Base-by-base conservation (phyloP, 352 stramenopile genomes). In the Phytophthora tentaculata region DNA sequence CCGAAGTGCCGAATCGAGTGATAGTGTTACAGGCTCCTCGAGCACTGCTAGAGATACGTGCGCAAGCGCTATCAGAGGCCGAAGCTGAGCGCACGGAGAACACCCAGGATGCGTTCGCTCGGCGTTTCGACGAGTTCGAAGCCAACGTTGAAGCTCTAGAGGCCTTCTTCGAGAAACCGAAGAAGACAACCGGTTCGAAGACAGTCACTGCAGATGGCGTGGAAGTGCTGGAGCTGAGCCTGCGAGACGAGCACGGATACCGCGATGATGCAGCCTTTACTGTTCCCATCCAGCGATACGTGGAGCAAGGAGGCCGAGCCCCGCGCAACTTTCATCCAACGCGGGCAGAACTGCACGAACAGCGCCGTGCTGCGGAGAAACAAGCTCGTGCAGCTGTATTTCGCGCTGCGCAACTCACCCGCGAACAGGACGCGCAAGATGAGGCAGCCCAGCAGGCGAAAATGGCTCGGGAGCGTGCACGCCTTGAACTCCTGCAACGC, bases 241-340 rank as follows among this genome's bases (percentile, higher is more conserved):
- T 94, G 22, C 61, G 71, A 1, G 77, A 63, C 16, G 81, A 90
- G 16, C 58, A 83, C 14, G 75, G 67, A 10, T 90, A 80, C 55
- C 67, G 70, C 12, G 69, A 83, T 37, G 64, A 76, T 10, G 72
- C 78, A 28, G 44, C 61, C 2, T 82, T 90, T 39, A 43, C 80
- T 7, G 73, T 74, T 28, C 79, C 81, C 3, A 80, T 94, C 29
- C 72, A 83, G 26, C 78, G 76, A 10, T 96, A 95, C 74, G 78
- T 96, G 64, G 86, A 96, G 39, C 74, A 91, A 56, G 88, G 82
- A 50, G 81, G 83, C 1, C 69, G 59, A n/a, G 74, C 70, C 48
- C 87, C 86, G 7, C 81, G 70, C 70, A 97, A 96, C 58, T 96
- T 95, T 66, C 88, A 94, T 29, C 89, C 89, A 19, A 97, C 90